A percentile compares a stretch with the other conserved stretches of the same genome.
phyloP scores from a whole-genome alignment of 305 asterid species.

The Fraxinus albicans region DNA sequence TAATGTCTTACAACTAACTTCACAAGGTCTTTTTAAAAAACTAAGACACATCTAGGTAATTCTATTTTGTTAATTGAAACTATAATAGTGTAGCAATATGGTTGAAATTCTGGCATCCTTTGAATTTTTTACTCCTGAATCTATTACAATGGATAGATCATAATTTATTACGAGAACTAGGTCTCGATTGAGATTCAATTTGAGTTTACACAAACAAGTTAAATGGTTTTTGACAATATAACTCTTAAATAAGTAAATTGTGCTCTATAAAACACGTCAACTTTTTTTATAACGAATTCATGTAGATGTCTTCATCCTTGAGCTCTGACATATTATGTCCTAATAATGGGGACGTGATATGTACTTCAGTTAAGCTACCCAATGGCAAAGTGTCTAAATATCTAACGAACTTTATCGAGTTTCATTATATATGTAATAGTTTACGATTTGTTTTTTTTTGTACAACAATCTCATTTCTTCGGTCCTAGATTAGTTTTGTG shows the following conservation, averaged over 20 bases:
- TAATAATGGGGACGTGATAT: neutral
- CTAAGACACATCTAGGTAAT: no score
- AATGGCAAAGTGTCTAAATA: neutral
- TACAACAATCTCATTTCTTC: neutral
- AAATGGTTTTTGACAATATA: neutral
- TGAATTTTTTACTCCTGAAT: neutral
- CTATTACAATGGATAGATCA: neutral
- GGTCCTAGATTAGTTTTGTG: neutral
- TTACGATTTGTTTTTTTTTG: neutral
- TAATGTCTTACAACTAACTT: no score
- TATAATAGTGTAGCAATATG: no score
- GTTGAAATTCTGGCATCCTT: neutral
- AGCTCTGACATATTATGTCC: neutral
- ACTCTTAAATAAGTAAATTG: neutral
- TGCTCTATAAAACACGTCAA: neutral
- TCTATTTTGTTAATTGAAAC: no score
- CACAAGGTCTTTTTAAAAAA: no score
- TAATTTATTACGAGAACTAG: no score
- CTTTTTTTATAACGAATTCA: neutral
- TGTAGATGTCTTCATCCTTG: neutral
- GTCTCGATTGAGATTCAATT: no score
- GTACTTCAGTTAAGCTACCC: neutral
- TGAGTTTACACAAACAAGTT: no score
- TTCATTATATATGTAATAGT: neutral
- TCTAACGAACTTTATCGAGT: neutral